Conservation (phyloP, 352 stramenopile genomes). For the Phytophthora pisi region DNA sequence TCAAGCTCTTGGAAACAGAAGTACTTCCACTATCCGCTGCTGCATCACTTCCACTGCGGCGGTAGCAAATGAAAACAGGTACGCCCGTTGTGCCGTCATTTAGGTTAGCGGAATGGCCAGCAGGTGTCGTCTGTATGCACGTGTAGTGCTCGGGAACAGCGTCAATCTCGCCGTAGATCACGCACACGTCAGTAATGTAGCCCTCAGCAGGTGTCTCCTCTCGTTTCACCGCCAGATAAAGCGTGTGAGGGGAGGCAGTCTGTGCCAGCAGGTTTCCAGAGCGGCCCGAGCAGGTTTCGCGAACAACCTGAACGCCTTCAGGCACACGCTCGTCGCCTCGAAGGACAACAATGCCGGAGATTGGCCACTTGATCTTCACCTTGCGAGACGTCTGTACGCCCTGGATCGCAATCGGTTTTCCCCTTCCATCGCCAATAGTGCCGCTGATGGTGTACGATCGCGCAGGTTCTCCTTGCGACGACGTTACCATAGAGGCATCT, state of each 20-base stretch:
- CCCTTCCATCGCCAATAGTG: conserved; percentile 73
- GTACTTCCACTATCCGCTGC: conserved; percentile 15
- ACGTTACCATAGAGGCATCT: conserved; percentile 25
- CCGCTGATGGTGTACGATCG: conserved; percentile 60
- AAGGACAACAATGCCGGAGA: conserved; percentile 74
- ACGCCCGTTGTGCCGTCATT: conserved; percentile 81
- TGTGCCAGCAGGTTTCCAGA: conserved; percentile 78
- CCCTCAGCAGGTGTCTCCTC: conserved; percentile 52
- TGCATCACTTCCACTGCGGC: conserved; percentile 23
- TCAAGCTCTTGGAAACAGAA: conserved; percentile 57
- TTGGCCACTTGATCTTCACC: conserved; percentile 78
- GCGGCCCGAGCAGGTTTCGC: conserved; percentile 73
- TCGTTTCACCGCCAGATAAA: conserved; percentile 79
- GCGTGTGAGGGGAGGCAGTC: conserved; percentile 67
- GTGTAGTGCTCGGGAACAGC: conserved; percentile 78
- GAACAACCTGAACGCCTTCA: conserved; percentile 69
- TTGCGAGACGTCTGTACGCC: conserved; percentile 64
- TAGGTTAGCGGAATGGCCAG: conserved; percentile 76
- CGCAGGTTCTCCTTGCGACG: conserved; percentile 18
- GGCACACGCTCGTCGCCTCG: conserved; percentile 77
- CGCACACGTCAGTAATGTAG: conserved; percentile 76
- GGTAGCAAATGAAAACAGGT: conserved; percentile 88
- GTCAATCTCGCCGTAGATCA: conserved; percentile 90
- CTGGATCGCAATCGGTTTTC: conserved; percentile 55
- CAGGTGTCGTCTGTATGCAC: conserved; percentile 73